These are phyloP conservation scores for Scheffersomyces titani DNA, from an alignment of 1,139 yeast species.

Conservation along the genomic window DNA sequence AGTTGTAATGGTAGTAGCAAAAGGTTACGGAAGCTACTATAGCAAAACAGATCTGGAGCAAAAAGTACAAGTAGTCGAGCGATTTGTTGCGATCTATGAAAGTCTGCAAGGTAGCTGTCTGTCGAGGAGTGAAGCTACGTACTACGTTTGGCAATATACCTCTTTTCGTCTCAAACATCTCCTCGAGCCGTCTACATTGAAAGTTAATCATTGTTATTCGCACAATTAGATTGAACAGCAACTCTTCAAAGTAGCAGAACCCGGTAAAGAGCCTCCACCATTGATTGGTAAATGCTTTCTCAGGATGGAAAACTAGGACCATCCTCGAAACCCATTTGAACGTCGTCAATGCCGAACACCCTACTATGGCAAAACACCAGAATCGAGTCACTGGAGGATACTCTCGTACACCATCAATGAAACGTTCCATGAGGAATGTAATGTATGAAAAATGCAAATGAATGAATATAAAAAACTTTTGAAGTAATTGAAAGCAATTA, in stretches of 20 bases:
- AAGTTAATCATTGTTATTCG: conserved; percentile 18
- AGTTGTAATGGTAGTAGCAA: conserved; percentile 16
- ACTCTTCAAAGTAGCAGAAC: conserved; percentile 33
- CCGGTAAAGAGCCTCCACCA: conserved; percentile 42
- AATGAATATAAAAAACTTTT: neutral
- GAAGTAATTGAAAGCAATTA: neutral
- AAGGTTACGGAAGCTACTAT: conserved; percentile 19
- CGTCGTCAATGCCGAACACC: conserved; percentile 19
- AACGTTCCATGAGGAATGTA: conserved; percentile 12
- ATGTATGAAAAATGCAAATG: neutral
- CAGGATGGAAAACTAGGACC: conserved; percentile 23
- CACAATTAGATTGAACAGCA: conserved; percentile 23
- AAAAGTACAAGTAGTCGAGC: conserved; percentile 33
- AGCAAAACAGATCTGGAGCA: conserved; percentile 25
- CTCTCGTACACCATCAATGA: conserved; percentile 10
- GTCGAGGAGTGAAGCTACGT: conserved; percentile 15
- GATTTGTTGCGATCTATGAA: conserved; percentile 20
- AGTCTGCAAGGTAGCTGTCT: conserved; percentile 14
- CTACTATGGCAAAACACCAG: conserved; percentile 27
- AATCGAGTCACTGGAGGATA: conserved; percentile 37
- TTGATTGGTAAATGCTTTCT: conserved; percentile 25
- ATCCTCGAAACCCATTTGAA: conserved; percentile 14
- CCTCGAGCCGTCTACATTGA: conserved; percentile 23
- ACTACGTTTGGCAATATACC: conserved; percentile 20
- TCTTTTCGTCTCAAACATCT: conserved; percentile 10